phyloP scores from a whole-genome alignment of 2,329 filamentous ascomycete genomes.

The Venturiaceae sp. region DNA sequence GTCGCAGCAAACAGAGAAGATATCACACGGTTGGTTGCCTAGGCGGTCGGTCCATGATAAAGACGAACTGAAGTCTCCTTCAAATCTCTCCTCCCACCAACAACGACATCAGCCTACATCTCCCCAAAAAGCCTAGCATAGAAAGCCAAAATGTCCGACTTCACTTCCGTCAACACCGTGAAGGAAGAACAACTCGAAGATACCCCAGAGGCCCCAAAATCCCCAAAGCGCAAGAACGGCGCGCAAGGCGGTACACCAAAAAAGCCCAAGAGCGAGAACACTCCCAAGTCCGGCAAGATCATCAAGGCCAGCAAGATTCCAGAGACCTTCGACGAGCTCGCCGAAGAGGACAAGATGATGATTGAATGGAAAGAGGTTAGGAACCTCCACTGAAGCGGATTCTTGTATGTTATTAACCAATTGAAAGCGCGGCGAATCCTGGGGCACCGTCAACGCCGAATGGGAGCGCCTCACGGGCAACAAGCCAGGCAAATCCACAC shows the following conservation, averaged over 20 bases:
- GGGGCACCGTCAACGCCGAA: constrained; percentile 10
- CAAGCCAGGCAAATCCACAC: constrained; percentile 11
- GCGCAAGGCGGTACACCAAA: background rate
- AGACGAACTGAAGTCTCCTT: background rate
- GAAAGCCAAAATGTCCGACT: background rate
- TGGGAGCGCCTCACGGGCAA: constrained; percentile 11
- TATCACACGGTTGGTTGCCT: background rate
- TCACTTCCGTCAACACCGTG: background rate
- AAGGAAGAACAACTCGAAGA: background rate
- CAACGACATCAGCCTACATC: background rate
- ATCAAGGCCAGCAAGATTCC: constrained; percentile 7
- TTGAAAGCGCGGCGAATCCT: constrained; percentile 10
- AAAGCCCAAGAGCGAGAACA: background rate
- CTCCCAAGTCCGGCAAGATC: background rate
- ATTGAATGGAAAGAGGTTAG: constrained; percentile 10
- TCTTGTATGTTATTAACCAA: background rate
- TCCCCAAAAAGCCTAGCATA: too few relatives aligned
- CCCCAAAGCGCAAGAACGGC: background rate
- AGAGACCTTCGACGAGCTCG: constrained; percentile 8
- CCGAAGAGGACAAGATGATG: constrained; percentile 8
- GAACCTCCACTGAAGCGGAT: background rate
- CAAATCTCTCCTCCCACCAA: background rate
- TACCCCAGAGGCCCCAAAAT: background rate
- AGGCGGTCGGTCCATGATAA: too few relatives aligned
- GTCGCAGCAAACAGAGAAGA: too few relatives aligned